Percentiles rank a stretch among this genome's conserved stretches.
These are phyloP conservation scores for Wickerhamomyces bisporus DNA, from an alignment of 805 yeast species.

Conservation along the genomic window DNA sequence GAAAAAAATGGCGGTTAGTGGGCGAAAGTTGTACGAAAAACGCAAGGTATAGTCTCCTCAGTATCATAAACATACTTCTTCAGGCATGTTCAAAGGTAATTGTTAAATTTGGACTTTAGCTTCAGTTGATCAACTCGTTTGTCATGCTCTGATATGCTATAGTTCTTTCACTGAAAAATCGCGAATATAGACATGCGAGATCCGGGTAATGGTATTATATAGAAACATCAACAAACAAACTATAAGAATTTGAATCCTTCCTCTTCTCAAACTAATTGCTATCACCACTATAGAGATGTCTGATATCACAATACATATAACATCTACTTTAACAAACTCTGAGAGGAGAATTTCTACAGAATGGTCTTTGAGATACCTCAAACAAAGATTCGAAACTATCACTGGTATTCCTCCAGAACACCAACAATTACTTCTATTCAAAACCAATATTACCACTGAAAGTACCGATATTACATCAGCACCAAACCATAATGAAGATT, in stretches of 20 bases:
- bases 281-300: too few relatives aligned
- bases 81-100: slow-evolving; percentile 3
- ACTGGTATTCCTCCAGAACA: slow-evolving; percentile 66
- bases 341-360: slow-evolving; percentile 59
- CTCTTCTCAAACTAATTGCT: too few relatives aligned
- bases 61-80: slow-evolving; percentile 4
- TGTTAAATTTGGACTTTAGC: too few relatives aligned
- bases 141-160: too few relatives aligned
- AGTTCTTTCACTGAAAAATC: too few relatives aligned
- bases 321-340: slow-evolving; percentile 63
- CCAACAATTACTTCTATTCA: slow-evolving; percentile 49
- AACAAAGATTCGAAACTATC: slow-evolving; percentile 53
- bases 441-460: slow-evolving; percentile 25
- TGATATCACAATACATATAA: slow-evolving; percentile 50
- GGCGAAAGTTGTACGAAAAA: not conserved
- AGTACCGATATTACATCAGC: slow-evolving; percentile 16
- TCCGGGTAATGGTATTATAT: not conserved
- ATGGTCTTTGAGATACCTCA: slow-evolving; percentile 54
- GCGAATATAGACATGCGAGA: not conserved
- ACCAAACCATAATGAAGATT: slow-evolving; percentile 9
- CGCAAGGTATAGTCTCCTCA: too few relatives aligned
- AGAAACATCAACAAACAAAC: not conserved
- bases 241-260: not conserved
- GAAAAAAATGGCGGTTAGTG: not conserved
- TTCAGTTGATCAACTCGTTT: not conserved